Base-by-base conservation (phyloP, 164 flowering plant species). In the Chimonanthus salicifolius region DNA sequence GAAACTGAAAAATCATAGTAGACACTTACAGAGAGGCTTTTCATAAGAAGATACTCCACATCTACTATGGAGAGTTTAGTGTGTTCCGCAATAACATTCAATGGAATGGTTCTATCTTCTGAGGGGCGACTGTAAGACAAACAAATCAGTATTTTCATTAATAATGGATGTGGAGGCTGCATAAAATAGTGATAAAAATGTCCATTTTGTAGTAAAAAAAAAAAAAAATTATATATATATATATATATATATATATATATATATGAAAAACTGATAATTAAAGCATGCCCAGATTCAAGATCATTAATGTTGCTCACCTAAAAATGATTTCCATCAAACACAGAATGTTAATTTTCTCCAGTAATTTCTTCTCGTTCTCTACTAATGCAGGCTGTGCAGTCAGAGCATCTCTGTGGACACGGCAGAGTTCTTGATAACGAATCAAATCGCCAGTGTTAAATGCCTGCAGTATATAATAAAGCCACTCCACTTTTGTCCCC, bases 251-350 rank as follows among this genome's bases (percentile, higher is more conserved):
- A n/a, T n/a, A n/a, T 20, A 20, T 66, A 43, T 11, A 45, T 11
- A 44, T 15, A 66, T 33, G 15, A 45, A 15, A 13, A 66, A 46
- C 47, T 44, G 48, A 46, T 44, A 66, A 44, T 66, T 33, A 44
- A 66, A 66, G 15, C 68, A 66, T 13, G 49, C 2, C 48, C 46
- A 46, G 11, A 66, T 15, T 66, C 16, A 10, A 13, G 48, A 8
- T n/a, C 68, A 44, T 10, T 10, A 45, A 15, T 44, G 47, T 11
- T 33, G n/a, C 60, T 60, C n/a, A 89, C 99, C 97, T 95, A 84
- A 92, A 93, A 70, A 95, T 95, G 58, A 93, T 95, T 77, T 95
- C 99, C 97, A 93, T 93, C 81, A 95, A 80, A 83, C 98, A 95
- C 47, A 93, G 97, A 77, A 95, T 90, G 82, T 89, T 89, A 43